Evolutionary conservation across 352 stramenopile species (phyloP).

Genomic region (Phytopythium ostracodes): DNA sequence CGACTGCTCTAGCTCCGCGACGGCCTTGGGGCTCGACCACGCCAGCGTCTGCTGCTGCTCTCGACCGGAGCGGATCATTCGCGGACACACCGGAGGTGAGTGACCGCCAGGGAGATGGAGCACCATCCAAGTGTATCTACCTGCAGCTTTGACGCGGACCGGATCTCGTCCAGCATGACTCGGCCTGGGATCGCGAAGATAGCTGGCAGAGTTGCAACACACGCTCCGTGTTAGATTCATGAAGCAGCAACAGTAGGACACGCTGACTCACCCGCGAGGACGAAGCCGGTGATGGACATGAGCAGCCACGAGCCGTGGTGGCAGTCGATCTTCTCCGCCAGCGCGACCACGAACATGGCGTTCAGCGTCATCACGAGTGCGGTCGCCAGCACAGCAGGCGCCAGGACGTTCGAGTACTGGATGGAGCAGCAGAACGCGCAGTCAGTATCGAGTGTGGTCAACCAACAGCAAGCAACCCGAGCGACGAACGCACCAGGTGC

Average conservation of each 20-base stretch:
- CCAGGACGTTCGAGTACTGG: slow-evolving; percentile 50
- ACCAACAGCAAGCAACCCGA: too few species aligned
- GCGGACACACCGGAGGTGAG: background rate
- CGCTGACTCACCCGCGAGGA: slow-evolving; percentile 43
- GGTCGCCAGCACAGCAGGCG: slow-evolving; percentile 40
- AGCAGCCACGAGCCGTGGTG: slow-evolving; percentile 65
- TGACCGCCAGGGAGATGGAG: background rate
- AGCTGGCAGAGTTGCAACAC: slow-evolving; percentile 15
- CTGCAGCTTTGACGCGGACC: slow-evolving; percentile 41
- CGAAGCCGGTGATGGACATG: slow-evolving; percentile 53
- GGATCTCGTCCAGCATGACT: slow-evolving; percentile 63
- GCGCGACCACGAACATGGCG: slow-evolving; percentile 36
- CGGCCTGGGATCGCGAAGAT: slow-evolving; percentile 58
- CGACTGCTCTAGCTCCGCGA: slow-evolving; percentile 58
- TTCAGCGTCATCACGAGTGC: slow-evolving; percentile 56
- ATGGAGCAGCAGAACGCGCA: background rate
- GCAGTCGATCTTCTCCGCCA: slow-evolving; percentile 53
- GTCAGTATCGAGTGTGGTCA: too few species aligned
- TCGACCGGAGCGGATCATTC: background rate
- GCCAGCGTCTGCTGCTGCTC: slow-evolving; percentile 2
- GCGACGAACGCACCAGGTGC: slow-evolving; percentile 20
- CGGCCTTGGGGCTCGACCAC: slow-evolving; percentile 9
- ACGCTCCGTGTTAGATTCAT: background rate
- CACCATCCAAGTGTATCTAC: slow-evolving; percentile 13
- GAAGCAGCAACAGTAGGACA: background rate